Base-by-base conservation (phyloP, 257 asterid genomes). In the Solanum clarkiae region DNA sequence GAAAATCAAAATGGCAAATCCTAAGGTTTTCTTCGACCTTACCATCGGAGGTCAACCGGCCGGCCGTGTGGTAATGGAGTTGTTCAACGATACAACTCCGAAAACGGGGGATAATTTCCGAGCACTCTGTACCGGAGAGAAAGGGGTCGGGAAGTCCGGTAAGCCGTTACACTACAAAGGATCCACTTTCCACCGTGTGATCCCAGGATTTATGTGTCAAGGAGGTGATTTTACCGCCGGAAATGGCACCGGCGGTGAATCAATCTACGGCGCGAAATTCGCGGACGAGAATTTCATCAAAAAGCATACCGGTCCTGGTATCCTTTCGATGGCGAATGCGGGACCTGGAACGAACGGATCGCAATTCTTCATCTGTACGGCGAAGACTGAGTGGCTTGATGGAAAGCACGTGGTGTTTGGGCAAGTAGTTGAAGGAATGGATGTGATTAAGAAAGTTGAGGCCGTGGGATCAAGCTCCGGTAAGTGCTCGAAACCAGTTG, bases 141-240 rank as follows among this genome's bases (percentile, higher is more conserved):
- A 92, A 62, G 97, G 97, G 7, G 20, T 57, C 17, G 96, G 95
- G 0, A 89, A 24, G 63, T 45, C 84, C 82, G 93, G 97, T 51
- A 89, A 90, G 91, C 95, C 94, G 0, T 84, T 92, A 70, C 93
- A 91, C 94, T 94, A 62, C 90, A 91, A 93, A 85, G 95, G 95
- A 82, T 92, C 94, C 0, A 10, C 40, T 10, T 90, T 93, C 89
- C 94, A 91, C 88, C 94, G 94, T 29, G 93, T 93, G 85, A 92
- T 92, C 85, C 93, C 93, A 0, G 87, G 87, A 0, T 93, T 93
- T 88, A 90, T 89, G 93, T 88, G 93, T 57, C 95, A 93, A 82
- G 98, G 98, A 2, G 98, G 98, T 7, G 98, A 94, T 47, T 90
- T 94, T 92, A 92, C 97, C 10, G 90, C 90, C 7, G 95, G 97